Evolutionary conservation across 116 monocot genomes (phyloP).

Genomic region (Cymodocea nodosa): DNA sequence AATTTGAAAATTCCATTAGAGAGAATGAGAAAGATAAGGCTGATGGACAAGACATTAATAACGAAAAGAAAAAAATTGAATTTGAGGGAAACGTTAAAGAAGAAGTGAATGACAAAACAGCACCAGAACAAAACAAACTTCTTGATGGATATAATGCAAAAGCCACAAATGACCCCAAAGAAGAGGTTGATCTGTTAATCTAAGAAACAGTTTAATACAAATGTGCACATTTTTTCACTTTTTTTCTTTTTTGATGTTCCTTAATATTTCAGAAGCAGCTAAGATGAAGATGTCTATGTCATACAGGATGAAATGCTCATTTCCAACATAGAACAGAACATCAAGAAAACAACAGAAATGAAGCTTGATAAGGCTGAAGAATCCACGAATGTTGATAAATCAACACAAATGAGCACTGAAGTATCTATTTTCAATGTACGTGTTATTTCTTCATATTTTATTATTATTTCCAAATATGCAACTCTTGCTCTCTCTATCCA

Average conservation of each 20-base stretch:
- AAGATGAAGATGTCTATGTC: neutral
- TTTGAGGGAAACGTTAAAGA: neutral
- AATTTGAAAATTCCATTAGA: neutral
- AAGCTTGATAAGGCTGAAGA: neutral
- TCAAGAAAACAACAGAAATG: neutral
- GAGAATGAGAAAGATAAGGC: neutral
- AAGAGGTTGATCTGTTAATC: neutral
- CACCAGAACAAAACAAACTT: neutral
- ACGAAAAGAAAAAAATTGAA: neutral
- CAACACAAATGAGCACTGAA: too few relatives aligned
- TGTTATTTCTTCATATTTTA: too few relatives aligned
- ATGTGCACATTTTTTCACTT: neutral
- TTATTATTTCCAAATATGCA: too few relatives aligned
- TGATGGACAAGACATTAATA: neutral
- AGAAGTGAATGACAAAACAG: neutral
- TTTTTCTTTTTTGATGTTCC: neutral
- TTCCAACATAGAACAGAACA: neutral
- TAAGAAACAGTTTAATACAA: neutral
- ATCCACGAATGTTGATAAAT: neutral
- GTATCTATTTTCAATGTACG: too few relatives aligned
- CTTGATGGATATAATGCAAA: neutral
- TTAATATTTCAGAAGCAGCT: neutral
- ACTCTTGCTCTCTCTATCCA: neutral
- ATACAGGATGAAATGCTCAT: neutral
- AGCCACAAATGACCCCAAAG: neutral